Percentiles rank a stretch among this genome's conserved stretches.
These are phyloP conservation scores for Eucalyptus curtisii DNA, from an alignment of 345 rosid genomes.

Conservation along the genomic window DNA sequence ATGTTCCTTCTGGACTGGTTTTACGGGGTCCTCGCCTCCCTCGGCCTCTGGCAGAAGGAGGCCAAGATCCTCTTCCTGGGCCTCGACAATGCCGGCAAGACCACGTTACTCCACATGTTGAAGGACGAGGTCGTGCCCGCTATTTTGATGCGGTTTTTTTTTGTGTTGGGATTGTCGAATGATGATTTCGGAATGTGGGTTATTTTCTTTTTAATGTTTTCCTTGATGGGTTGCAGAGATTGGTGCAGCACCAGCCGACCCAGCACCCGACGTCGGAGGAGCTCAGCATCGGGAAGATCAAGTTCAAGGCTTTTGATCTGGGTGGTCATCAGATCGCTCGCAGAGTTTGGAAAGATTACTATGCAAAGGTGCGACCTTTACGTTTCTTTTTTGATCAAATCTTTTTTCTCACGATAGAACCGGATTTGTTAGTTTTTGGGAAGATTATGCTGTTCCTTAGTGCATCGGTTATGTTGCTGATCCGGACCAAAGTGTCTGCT, in stretches of 20 bases:
- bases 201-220: neutral
- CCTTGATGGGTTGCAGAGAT: constrained; percentile 25
- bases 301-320: constrained; percentile 80
- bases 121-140: neutral
- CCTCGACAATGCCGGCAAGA: constrained; percentile 92
- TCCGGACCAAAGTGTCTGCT: neutral
- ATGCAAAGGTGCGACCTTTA: constrained; percentile 39
- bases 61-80: constrained; percentile 91
- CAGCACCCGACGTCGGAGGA: constrained; percentile 80
- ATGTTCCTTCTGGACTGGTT: constrained; percentile 91
- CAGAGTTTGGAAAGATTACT: constrained; percentile 77
- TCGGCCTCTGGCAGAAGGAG: constrained; percentile 86
- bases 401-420: neutral
- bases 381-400: neutral
- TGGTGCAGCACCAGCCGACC: constrained; percentile 72
- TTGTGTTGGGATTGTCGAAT: neutral
- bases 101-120: constrained; percentile 82
- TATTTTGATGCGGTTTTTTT: neutral
- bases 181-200: neutral
- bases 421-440: neutral
- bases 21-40: constrained; percentile 72
- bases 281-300: constrained; percentile 65
- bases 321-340: constrained; percentile 83
- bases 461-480: neutral
- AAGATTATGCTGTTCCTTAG: neutral